Evolutionary conservation across 2,329 filamentous ascomycete genomes (phyloP).

Genomic region (Grosmannia serpens): DNA sequence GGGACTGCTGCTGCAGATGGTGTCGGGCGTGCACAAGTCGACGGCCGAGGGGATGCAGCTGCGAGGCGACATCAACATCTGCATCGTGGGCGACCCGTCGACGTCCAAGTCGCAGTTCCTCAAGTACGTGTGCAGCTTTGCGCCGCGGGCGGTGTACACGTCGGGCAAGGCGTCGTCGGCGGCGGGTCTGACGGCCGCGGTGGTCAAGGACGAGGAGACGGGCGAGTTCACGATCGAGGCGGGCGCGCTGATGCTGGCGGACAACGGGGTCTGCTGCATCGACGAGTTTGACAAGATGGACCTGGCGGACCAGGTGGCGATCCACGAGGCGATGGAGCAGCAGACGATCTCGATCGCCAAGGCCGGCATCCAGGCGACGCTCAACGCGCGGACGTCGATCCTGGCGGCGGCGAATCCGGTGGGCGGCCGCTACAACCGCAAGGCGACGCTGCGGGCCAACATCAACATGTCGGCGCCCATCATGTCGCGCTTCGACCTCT

Average conservation of each 20-base stretch:
- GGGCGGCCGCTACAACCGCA: conserved; percentile 92
- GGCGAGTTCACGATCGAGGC: conserved; percentile 98
- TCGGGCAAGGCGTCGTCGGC: conserved; percentile 96
- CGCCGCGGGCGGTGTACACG: conserved; percentile 94
- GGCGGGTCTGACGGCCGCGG: conserved; percentile 90
- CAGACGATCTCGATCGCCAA: conserved; percentile 99
- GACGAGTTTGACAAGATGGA: conserved; percentile 99
- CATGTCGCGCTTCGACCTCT: conserved; percentile 98
- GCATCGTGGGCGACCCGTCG: conserved; percentile 91
- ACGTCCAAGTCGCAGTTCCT: conserved; percentile 97
- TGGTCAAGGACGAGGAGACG: conserved; percentile 96
- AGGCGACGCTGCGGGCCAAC: conserved; percentile 83
- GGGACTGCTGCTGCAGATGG: conserved; percentile 81
- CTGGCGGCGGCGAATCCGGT: conserved; percentile 94
- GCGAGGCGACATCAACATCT: conserved; percentile 96
- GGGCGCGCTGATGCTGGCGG: conserved; percentile 91
- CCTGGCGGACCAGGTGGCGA: conserved; percentile 89
- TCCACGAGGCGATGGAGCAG: conserved; percentile 99
- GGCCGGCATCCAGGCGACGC: conserved; percentile 92
- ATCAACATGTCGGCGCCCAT: conserved; percentile 99
- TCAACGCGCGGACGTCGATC: conserved; percentile 92
- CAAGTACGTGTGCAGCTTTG: conserved; percentile 93
- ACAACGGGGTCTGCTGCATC: conserved; percentile 95
- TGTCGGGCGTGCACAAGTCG: conserved; percentile 88
- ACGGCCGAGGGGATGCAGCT: conserved; percentile 92